Base-by-base conservation (phyloP, 1,139 yeast genomes). In the Hyphopichia khmerensis region DNA sequence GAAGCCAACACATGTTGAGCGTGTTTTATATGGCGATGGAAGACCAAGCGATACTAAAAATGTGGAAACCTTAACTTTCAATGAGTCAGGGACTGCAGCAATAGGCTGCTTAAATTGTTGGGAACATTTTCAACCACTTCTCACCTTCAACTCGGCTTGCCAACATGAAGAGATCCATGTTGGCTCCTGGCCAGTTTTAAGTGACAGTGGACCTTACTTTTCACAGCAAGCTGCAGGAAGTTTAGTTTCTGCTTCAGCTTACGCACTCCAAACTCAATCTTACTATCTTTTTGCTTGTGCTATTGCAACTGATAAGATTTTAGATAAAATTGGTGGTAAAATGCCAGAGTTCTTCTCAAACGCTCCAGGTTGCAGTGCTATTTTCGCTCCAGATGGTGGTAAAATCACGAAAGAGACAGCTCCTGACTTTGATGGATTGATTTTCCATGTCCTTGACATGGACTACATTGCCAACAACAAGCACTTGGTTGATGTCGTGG, bases 141-240 rank as follows among this genome's bases (percentile, higher is more conserved):
- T 34, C 33, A 39, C 23, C 41, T 45, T 29, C 38, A 47, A 32
- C 39, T 42, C 16, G 38, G 45, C 29, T 39, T 36, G 32, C 9
- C 47, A 45, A 35, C 33, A 43, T 26, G 48, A 45, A 33, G 32
- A 45, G 23, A 39, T 45, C 15, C 48, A 45, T 36, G 36, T 45
- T 41, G 48, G 41, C 18, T 39, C 43, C 14, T 45, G 48, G 48
- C 48, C 48, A n/a, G 41, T 30, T 16, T 15, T 30, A 8, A 15
- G 33, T 30, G 33, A 30, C 11, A 30, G 19, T 30, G 33, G 33
- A 3, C 17, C 19, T 6, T 16, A 13, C 33, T 16, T 7, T 14
- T 15, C 33, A 6, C 33, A 30, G 7, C 33, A 30, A 30, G 33
- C 33, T 3, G 17, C 11, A 13, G 29, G 29, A 7, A 26, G 29